phyloP scores from a whole-genome alignment of 306 rosid species.

The Inga oerstediana region DNA sequence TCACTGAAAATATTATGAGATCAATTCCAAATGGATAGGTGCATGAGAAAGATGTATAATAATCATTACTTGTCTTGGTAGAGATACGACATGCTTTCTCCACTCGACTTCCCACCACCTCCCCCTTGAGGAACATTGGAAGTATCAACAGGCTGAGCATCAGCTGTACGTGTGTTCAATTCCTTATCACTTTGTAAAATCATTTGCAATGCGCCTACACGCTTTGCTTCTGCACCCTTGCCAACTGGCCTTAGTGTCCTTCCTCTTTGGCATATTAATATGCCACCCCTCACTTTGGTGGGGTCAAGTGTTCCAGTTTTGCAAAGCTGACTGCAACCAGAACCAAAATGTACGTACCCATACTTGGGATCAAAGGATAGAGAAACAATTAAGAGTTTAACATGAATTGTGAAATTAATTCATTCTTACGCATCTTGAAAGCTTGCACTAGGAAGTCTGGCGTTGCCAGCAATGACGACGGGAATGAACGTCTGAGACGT shows the following conservation, averaged over 20 bases:
- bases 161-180: not conserved
- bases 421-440: slow-evolving; percentile 45
- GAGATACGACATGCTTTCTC: no score
- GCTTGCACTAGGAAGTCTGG: slow-evolving; percentile 25
- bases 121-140: not conserved
- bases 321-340: not conserved
- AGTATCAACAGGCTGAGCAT: not conserved
- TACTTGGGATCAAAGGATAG: not conserved
- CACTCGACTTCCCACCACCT: no score
- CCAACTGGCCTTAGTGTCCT: not conserved
- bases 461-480: slow-evolving; percentile 37
- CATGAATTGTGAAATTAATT: no score
- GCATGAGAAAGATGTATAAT: not conserved
- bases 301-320: not conserved
- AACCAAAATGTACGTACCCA: not conserved
- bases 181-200: not conserved
- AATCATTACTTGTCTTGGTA: no score
- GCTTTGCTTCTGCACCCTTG: not conserved
- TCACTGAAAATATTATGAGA: not conserved
- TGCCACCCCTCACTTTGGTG: not conserved
- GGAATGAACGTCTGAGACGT: slow-evolving; percentile 34
- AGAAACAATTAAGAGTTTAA: no score
- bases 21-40: not conserved
- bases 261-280: not conserved
- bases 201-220: not conserved